Conservation (phyloP, 305 asterid species). For the Striga hermonthica region DNA sequence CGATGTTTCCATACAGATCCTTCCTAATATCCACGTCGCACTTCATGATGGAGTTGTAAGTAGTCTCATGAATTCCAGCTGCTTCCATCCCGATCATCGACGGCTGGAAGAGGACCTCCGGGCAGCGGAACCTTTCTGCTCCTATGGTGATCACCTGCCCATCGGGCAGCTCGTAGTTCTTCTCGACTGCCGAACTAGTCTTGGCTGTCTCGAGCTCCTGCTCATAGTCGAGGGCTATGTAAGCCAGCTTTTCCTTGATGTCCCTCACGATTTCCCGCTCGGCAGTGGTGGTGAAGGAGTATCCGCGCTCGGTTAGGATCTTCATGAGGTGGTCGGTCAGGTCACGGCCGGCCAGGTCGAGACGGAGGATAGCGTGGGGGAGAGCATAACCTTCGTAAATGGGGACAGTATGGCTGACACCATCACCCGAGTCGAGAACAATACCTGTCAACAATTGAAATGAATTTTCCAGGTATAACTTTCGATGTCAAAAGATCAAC, state of each 20-base stretch:
- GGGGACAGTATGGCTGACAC: constrained; percentile 53
- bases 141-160: constrained; percentile 56
- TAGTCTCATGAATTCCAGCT: constrained; percentile 65
- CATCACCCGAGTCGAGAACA: constrained; percentile 54
- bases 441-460: constrained; percentile 35
- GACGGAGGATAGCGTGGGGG: constrained; percentile 53
- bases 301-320: constrained; percentile 47
- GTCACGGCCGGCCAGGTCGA: constrained; percentile 50
- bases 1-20: constrained; percentile 70
- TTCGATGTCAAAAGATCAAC: too few species aligned
- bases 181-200: constrained; percentile 49
- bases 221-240: constrained; percentile 53
- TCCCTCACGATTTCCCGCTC: constrained; percentile 58
- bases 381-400: constrained; percentile 49
- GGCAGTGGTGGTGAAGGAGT: constrained; percentile 52
- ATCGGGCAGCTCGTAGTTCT: constrained; percentile 52
- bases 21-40: constrained; percentile 76
- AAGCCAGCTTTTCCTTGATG: constrained; percentile 50
- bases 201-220: constrained; percentile 49
- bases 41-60: constrained; percentile 74
- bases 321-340: constrained; percentile 53
- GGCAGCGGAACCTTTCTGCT: constrained; percentile 50
- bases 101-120: constrained; percentile 71
- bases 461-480: too few species aligned
- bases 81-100: constrained; percentile 72